Base-by-base conservation (phyloP, 2,329 filamentous ascomycete genomes). In the Trichoderma breve region DNA sequence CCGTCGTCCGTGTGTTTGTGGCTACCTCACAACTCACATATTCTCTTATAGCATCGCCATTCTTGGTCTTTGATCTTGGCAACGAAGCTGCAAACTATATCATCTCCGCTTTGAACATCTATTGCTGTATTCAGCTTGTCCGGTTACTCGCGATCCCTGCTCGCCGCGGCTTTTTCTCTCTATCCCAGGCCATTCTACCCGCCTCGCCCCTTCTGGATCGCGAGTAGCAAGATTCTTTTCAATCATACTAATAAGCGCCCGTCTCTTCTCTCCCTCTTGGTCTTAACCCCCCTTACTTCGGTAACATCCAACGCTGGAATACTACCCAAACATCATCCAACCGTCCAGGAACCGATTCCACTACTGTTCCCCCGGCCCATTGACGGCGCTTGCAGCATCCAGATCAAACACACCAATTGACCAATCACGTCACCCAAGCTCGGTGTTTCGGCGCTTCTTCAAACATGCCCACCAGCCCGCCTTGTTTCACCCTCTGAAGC, bases 401-500 rank as follows among this genome's bases (percentile, higher is more conserved):
- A 58, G 55, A 60, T 68, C 47, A 18, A 68, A n/a, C 36, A 60
- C 26, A 47, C 34, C 55, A 39, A 71, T 73, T 73, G 70, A 70
- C 64, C 74, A 72, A 74, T 73, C 61, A 63, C 61, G 28, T 30
- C 34, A 34, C 53, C 53, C 43, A 55, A 63, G 60, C 69, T 69
- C 65, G 63, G 58, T 61, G 57, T 60, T 72, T 69, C 72, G 67
- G 73, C 74, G 65, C 71, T 64, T 72, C 66, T 68, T 72, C 72
- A 69, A 74, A 72, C 53, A 72, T 73, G 73, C 73, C 51, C 51
- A 51, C 71, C 28, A 51, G 55, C 47, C 57, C 34, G 32, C 62
- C 72, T 53, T 73, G 73, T 73, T 74, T 73, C 74, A 73, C 62
- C 66, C 69, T 65, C 30, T 47, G 57, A 68, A 71, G 63, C 57